These are phyloP conservation scores for Kodamaea leandrae DNA, from an alignment of 805 yeast species.

Conservation along the genomic window DNA sequence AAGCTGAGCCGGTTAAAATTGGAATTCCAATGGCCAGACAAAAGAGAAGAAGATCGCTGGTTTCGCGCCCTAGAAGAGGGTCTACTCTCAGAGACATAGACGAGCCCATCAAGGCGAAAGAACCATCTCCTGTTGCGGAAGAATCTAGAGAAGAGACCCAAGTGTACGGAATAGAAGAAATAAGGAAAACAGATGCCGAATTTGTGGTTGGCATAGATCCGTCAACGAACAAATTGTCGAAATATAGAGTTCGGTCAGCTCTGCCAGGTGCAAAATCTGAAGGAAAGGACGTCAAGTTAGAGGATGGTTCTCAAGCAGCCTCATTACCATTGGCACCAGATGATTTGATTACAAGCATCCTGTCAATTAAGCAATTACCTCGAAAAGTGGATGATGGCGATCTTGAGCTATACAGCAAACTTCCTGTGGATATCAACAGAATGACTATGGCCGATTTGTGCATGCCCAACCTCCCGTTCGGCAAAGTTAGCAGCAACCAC, in stretches of 20 bases:
- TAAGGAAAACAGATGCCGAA: slow-evolving; percentile 14
- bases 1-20: slow-evolving; percentile 31
- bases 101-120: slow-evolving; percentile 11
- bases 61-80: slow-evolving; percentile 9
- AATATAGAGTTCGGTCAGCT: slow-evolving; percentile 20
- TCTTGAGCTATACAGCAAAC: slow-evolving; percentile 38
- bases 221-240: slow-evolving; percentile 24
- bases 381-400: slow-evolving; percentile 37
- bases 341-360: slow-evolving; percentile 31
- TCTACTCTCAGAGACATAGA: slow-evolving; percentile 1
- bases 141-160: slow-evolving; percentile 4
- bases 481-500: slow-evolving; percentile 58
- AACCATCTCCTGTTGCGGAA: slow-evolving; percentile 14
- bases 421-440: slow-evolving; percentile 49
- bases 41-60: slow-evolving; percentile 29
- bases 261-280: neutral
- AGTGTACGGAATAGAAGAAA: slow-evolving; percentile 6
- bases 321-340: slow-evolving; percentile 38
- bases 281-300: slow-evolving; percentile 7
- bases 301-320: slow-evolving; percentile 1
- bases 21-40: slow-evolving; percentile 37
- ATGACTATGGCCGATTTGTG: slow-evolving; percentile 72
- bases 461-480: slow-evolving; percentile 64
- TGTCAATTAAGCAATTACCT: slow-evolving; percentile 34
- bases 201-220: slow-evolving; percentile 36